Evolutionary conservation across 2,329 filamentous ascomycete species (phyloP), one percentile per base, ranked within the genome.

Genomic region (Colletotrichum horii): DNA sequence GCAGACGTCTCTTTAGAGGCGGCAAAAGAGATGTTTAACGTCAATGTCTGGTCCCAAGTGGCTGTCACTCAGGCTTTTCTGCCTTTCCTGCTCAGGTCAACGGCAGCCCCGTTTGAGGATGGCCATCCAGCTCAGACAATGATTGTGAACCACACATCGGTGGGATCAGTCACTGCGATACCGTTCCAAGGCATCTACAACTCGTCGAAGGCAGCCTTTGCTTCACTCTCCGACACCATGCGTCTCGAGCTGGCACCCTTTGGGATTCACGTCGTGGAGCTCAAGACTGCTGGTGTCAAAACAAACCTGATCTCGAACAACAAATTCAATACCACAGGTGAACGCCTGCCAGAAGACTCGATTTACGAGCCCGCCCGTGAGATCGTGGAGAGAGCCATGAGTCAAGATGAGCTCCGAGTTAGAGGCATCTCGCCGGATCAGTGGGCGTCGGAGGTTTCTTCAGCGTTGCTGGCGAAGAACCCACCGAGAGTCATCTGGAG

Each of bases 1-100:
- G 71, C 83, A 4, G 83, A 84, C 67, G 75, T 79, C 28, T 77
- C 81, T 8, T 73, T 83, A 2, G 77, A 77, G 3, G 60, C 69
- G n/a, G 80, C 79, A 1, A 78, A 80, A 43, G 69, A 77, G 0
- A 71, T 82, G 4, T 83, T 81, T 34, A 80, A 84, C 26, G 72
- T 79, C 8, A 84, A 84, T 28, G 74, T 84, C 36, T 83, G 81
- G 77, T 80, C 78, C 5, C 77, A 79, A 1, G 75, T 84, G 64
- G 76, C 79, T 26, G 79, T 81, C 15, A 80, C 80, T 3, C 79
- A 83, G 43, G 80, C 80, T 2, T 82, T 83, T 55, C 67, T 79
- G 2, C 70, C 75, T 5, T 65, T 70, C 7, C 61, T 74, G 7
- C 66, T 61, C 43, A 75, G 55, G 30, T 24, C 22, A 43, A 5